These are phyloP conservation scores for Euphrasia arctica DNA, from an alignment of 305 asterid genomes.

Conservation along the genomic window DNA sequence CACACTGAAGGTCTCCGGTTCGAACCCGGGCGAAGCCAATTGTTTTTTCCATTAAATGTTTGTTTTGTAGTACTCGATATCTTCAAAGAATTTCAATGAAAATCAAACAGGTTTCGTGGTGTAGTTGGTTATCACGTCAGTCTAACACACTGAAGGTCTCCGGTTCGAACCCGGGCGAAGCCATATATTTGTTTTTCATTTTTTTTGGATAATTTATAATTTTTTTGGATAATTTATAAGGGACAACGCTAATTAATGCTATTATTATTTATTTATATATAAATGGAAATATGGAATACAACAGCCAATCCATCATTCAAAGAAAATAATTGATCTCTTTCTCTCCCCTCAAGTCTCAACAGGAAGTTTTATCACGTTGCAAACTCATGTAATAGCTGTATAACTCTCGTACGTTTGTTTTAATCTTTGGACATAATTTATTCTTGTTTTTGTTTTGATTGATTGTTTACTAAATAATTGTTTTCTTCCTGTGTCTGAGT, in stretches of 20 bases:
- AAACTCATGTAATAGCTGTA: neutral
- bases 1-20: conserved; percentile 99
- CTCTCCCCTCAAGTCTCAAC: neutral
- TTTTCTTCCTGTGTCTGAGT: neutral
- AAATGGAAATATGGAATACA: too few species aligned
- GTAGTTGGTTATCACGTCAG: conserved; percentile 99
- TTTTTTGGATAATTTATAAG: neutral
- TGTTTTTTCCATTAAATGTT: too few species aligned
- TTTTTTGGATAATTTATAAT: too few species aligned
- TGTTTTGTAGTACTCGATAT: too few species aligned
- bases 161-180: conserved; percentile 93
- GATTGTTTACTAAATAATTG: neutral
- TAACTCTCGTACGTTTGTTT: neutral
- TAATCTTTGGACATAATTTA: neutral
- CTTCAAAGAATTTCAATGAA: too few species aligned
- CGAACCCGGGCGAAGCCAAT: conserved; percentile 90
- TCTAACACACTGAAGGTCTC: conserved; percentile 99
- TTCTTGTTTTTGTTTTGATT: neutral
- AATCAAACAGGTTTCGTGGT: conserved; percentile 65
- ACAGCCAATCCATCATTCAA: neutral
- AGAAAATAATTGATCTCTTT: neutral
- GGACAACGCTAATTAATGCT: neutral
- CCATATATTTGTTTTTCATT: conserved; percentile 45
- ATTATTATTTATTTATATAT: neutral
- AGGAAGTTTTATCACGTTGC: neutral